Conservation (phyloP, 2,329 filamentous ascomycete species). For the Aspergillus uvarum region DNA sequence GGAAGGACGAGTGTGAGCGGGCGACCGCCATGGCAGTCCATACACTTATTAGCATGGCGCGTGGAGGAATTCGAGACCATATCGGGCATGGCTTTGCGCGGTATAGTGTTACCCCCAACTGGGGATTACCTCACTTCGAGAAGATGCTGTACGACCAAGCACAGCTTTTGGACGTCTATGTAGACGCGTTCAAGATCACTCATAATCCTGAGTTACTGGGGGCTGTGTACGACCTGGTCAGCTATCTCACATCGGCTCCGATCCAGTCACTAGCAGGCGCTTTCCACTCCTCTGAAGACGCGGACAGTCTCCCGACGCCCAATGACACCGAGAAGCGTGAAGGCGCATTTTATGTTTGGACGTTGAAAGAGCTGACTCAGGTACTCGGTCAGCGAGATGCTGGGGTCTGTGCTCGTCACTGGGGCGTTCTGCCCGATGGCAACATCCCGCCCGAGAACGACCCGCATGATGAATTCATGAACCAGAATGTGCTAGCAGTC, state of each 20-base stretch:
- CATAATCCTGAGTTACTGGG: conserved; percentile 71
- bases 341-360: conserved; percentile 95
- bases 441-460: conserved; percentile 83
- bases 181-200: conserved; percentile 77
- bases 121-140: conserved; percentile 94
- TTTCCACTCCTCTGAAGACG: conserved; percentile 85
- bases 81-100: conserved; percentile 76
- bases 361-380: conserved; percentile 76
- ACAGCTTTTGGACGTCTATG: conserved; percentile 76
- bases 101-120: conserved; percentile 87
- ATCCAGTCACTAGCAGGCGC: conserved; percentile 69
- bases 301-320: conserved; percentile 75
- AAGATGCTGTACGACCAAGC: conserved; percentile 95
- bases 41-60: conserved; percentile 76
- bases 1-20: conserved; percentile 69
- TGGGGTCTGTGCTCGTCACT: conserved; percentile 76
- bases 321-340: conserved; percentile 80
- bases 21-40: conserved; percentile 77
- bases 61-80: conserved; percentile 70
- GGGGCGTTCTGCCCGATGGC: conserved; percentile 78
- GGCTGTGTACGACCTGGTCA: conserved; percentile 75
- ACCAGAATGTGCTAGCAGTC: conserved; percentile 83
- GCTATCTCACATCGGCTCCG: conserved; percentile 75
- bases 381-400: conserved; percentile 69
- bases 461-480: conserved; percentile 88